Percentiles rank a stretch among this genome's conserved stretches.
phyloP scores from a whole-genome alignment of 495 filamentous ascomycete genomes.

The Bacidia gigantensis region DNA sequence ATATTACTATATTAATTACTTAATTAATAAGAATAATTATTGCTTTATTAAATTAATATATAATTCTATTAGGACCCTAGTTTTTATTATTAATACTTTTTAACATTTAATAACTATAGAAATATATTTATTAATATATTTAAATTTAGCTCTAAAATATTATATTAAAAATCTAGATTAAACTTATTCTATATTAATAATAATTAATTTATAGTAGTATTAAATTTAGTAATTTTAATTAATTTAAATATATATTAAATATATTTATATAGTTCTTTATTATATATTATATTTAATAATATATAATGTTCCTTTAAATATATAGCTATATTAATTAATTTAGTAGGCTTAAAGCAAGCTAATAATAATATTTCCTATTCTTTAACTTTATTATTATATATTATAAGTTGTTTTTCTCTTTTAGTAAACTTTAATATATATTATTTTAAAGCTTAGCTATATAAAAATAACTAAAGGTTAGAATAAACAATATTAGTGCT shows the following conservation, averaged over 20 bases:
- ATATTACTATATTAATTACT: background rate
- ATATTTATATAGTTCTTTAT: background rate
- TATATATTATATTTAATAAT: background rate
- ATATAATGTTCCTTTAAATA: background rate
- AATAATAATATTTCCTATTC: background rate
- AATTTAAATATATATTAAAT: background rate
- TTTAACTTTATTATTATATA: background rate
- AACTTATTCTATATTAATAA: background rate
- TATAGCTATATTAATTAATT: background rate
- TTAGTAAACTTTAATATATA: background rate
- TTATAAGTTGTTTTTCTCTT: background rate
- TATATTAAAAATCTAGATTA: background rate
- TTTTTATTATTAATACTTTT: background rate
- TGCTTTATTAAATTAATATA: background rate
- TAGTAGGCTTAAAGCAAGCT: background rate
- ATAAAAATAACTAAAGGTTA: background rate
- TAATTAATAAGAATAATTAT: background rate
- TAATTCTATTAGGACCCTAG: background rate
- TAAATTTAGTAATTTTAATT: background rate
- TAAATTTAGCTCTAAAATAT: background rate
- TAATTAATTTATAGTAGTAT: conserved; percentile 3
- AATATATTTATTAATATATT: background rate
- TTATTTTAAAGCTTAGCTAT: background rate
- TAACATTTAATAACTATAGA: background rate
- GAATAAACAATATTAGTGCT: background rate